Conservation (phyloP, 2,329 filamentous ascomycete genomes). For the Cordyceps fumosorosea region DNA sequence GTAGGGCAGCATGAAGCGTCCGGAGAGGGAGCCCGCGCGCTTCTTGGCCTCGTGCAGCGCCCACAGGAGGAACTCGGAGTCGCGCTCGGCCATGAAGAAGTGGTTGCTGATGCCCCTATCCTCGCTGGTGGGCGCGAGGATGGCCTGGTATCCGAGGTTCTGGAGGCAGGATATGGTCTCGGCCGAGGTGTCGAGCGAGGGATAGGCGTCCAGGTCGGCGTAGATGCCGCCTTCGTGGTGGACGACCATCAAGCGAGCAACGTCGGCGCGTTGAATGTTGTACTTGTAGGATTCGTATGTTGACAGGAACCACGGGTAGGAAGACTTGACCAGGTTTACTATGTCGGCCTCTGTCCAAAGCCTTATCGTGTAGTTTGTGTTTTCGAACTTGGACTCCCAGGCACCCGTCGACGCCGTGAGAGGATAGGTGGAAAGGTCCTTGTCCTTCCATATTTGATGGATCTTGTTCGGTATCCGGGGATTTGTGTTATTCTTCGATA, state of each 20-base stretch:
- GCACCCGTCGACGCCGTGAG: constrained; percentile 10
- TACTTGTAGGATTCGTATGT: constrained; percentile 19
- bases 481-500: not conserved
- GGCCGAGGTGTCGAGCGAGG: constrained; percentile 4
- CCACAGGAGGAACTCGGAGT: constrained; percentile 17
- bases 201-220: constrained; percentile 21
- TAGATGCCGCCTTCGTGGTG: constrained; percentile 20
- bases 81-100: constrained; percentile 20
- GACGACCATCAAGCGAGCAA: constrained; percentile 19
- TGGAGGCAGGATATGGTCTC: constrained; percentile 16
- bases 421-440: constrained; percentile 16
- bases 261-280: constrained; percentile 20
- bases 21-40: constrained; percentile 13
- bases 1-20: constrained; percentile 18
- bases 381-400: constrained; percentile 17
- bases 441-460: constrained; percentile 21
- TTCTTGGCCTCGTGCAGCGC: constrained; percentile 19
- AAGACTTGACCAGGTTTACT: constrained; percentile 14
- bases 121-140: constrained; percentile 16
- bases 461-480: constrained; percentile 16
- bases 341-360: constrained; percentile 21
- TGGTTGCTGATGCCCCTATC: constrained; percentile 19
- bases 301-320: constrained; percentile 19
- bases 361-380: constrained; percentile 19
- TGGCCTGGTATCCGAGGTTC: constrained; percentile 13